Evolutionary conservation across 805 yeast species (phyloP).

Genomic region (Monosporozyma unispora): DNA sequence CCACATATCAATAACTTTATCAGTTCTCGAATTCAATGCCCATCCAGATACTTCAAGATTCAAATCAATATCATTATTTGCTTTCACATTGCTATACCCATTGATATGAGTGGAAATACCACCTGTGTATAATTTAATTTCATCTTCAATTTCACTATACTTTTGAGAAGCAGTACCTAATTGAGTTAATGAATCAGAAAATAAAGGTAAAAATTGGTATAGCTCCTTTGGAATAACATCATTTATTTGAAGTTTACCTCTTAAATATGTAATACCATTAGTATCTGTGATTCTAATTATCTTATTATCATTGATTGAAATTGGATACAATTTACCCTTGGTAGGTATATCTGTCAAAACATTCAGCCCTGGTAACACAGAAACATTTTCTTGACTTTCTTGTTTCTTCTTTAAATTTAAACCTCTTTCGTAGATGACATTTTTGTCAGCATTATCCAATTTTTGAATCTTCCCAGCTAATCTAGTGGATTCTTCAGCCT

Average conservation of each 20-base stretch:
- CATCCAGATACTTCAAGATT: constrained; percentile 51
- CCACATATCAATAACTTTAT: constrained; percentile 57
- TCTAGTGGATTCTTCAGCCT: constrained; percentile 48
- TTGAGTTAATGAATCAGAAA: constrained; percentile 69
- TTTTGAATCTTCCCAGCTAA: constrained; percentile 35
- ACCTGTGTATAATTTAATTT: constrained; percentile 75
- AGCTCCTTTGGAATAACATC: constrained; percentile 48
- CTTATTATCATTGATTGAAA: constrained; percentile 28
- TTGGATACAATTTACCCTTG: constrained; percentile 35
- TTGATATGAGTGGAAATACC: constrained; percentile 62
- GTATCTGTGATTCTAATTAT: constrained; percentile 54
- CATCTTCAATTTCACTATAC: constrained; percentile 77
- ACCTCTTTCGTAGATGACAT: constrained; percentile 53
- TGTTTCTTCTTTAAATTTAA: constrained; percentile 52
- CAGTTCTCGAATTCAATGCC: constrained; percentile 56
- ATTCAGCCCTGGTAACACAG: constrained; percentile 70
- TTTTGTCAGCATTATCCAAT: constrained; percentile 48
- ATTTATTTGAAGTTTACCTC: constrained; percentile 54
- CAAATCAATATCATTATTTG: constrained; percentile 47
- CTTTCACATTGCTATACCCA: constrained; percentile 30
- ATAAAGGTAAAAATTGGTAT: constrained; percentile 65
- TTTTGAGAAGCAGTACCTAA: constrained; percentile 69
- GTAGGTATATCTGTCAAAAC: constrained; percentile 59
- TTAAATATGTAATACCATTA: constrained; percentile 72
- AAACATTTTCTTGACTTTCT: constrained; percentile 58